Evolutionary conservation across 1,139 yeast genomes (phyloP).

Genomic region (Hyphopichia wangnamkhiaoensis): DNA sequence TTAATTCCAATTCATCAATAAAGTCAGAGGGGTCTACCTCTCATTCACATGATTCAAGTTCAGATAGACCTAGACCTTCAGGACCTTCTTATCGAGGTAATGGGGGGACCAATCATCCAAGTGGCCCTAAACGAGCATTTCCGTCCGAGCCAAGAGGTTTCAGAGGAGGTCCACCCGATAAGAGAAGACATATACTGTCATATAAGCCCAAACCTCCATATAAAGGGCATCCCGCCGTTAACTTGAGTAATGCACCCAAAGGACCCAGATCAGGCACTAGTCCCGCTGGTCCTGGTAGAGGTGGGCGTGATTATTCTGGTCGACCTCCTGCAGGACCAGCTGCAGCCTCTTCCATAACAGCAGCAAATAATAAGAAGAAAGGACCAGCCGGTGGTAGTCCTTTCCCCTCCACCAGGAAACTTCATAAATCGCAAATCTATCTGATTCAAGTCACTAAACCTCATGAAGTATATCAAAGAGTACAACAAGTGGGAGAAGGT

Average conservation of each 20-base stretch:
- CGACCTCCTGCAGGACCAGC: no score
- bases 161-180: constrained; percentile 11
- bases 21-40: background rate
- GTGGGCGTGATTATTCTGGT: background rate
- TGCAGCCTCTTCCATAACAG: no score
- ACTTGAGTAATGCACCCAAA: constrained; percentile 14
- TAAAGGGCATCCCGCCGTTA: constrained; percentile 6
- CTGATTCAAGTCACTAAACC: constrained; percentile 28
- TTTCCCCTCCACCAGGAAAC: constrained; percentile 11
- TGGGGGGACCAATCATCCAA: constrained; percentile 1
- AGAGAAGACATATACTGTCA: constrained; percentile 4
- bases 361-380: background rate
- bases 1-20: background rate
- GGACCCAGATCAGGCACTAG: constrained; percentile 14
- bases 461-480: constrained; percentile 35
- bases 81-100: constrained; percentile 1
- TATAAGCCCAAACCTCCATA: constrained; percentile 4
- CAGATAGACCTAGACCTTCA: constrained; percentile 1
- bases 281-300: constrained; percentile 1
- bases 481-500: constrained; percentile 54
- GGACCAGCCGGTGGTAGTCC: constrained; percentile 4
- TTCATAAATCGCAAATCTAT: constrained; percentile 32
- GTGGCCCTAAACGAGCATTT: constrained; percentile 16
- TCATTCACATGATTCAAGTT: constrained; percentile 1
- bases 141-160: constrained; percentile 22